These are phyloP conservation scores for Clausena lansium DNA, from an alignment of 345 rosid genomes.

Conservation along the genomic window DNA sequence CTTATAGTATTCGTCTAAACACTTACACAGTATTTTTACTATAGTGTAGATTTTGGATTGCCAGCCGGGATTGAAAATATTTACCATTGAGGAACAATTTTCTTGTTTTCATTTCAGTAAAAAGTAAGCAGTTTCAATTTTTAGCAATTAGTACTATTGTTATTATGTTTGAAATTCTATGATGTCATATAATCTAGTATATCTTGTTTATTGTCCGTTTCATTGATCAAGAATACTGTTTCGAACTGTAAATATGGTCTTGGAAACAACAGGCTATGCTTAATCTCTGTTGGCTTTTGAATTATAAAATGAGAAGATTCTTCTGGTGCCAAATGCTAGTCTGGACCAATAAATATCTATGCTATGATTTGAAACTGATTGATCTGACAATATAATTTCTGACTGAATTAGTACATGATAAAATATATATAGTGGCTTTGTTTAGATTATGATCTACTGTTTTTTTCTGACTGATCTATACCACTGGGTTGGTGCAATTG, in stretches of 20 bases:
- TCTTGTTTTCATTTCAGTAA: slow-evolving; percentile 51
- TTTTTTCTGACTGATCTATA: neutral
- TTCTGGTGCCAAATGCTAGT: neutral
- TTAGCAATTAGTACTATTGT: neutral
- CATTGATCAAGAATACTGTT: too few relatives aligned
- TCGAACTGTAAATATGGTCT: neutral
- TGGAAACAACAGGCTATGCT: neutral
- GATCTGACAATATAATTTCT: neutral
- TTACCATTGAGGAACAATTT: slow-evolving; percentile 58
- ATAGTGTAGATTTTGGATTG: slow-evolving; percentile 44
- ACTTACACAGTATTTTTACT: slow-evolving; percentile 3
- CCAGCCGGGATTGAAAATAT: slow-evolving; percentile 54
- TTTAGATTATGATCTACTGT: neutral
- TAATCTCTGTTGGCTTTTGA: neutral
- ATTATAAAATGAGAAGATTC: neutral
- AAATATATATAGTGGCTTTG: neutral
- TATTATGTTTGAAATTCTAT: neutral
- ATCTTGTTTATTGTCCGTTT: neutral
- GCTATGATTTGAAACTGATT: neutral
- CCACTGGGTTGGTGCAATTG: neutral
- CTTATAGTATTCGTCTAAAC: neutral
- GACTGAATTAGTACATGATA: neutral
- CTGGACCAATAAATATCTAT: neutral
- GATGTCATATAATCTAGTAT: neutral
- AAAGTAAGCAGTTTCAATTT: slow-evolving; percentile 46